Percentiles rank a stretch among this genome's conserved stretches.
Evolutionary conservation across 495 filamentous ascomycete species (phyloP).

Genomic region (Letharia lupina): DNA sequence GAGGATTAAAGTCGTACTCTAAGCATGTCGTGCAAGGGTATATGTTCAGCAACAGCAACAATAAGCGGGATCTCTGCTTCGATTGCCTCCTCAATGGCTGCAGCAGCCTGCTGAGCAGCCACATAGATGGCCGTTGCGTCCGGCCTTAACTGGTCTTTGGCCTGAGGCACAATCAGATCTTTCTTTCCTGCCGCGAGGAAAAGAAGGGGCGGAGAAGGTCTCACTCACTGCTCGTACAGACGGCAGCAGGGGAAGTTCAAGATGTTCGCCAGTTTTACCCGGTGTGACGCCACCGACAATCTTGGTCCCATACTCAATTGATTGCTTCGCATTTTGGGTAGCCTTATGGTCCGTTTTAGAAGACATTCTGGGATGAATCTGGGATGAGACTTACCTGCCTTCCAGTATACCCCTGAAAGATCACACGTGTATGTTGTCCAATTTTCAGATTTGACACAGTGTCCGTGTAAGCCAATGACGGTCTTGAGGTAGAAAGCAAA

Average conservation of each 20-base stretch:
- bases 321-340: conserved; percentile 75
- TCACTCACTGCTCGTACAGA: conserved; percentile 53
- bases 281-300: conserved; percentile 84
- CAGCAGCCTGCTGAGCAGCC: conserved; percentile 64
- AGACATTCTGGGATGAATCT: conserved; percentile 9
- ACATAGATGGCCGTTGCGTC: conserved; percentile 85
- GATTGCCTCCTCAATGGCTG: conserved; percentile 81
- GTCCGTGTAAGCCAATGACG: conserved; percentile 39
- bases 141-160: conserved; percentile 65
- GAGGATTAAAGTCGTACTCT: conserved; percentile 42
- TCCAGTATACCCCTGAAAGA: conserved; percentile 90
- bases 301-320: conserved; percentile 75
- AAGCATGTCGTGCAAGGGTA: conserved; percentile 79
- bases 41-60: conserved; percentile 86
- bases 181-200: too few relatives aligned
- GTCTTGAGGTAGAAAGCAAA: not conserved
- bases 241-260: conserved; percentile 71
- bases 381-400: conserved; percentile 10
- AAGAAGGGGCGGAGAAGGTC: conserved; percentile 6
- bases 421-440: conserved; percentile 65
- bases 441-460: conserved; percentile 74
- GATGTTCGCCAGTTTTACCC: conserved; percentile 65
- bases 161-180: conserved; percentile 38
- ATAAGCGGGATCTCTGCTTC: conserved; percentile 81
- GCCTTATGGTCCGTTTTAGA: conserved; percentile 38